phyloP scores from a whole-genome alignment of 1,139 yeast genomes.

The Pichiaceae sp. region DNA sequence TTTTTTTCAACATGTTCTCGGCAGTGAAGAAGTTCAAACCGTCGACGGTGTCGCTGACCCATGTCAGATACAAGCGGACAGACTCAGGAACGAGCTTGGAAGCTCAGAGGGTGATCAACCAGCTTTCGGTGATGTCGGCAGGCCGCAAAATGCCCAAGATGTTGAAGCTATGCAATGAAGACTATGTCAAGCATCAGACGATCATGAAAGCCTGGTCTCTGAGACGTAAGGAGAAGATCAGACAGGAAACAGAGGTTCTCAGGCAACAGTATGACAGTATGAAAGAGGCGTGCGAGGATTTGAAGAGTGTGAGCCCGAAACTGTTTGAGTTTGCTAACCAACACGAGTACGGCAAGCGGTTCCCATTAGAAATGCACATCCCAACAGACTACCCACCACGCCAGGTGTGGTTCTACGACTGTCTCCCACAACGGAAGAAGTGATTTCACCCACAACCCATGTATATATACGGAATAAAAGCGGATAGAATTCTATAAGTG shows the following conservation, averaged over 20 bases:
- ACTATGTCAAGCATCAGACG: conserved; percentile 74
- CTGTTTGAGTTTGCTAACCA: conserved; percentile 45
- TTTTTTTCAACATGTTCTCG: not conserved
- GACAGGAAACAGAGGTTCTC: conserved; percentile 31
- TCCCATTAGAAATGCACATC: conserved; percentile 72
- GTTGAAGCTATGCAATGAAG: conserved; percentile 70
- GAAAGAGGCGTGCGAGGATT: conserved; percentile 64
- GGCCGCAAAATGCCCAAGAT: conserved; percentile 81
- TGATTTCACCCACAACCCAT: conserved; percentile 1
- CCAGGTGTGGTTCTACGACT: conserved; percentile 71
- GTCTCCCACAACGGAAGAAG: conserved; percentile 18
- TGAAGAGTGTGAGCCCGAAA: conserved; percentile 39
- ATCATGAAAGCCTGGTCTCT: conserved; percentile 80
- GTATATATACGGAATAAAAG: not conserved
- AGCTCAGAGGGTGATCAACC: conserved; percentile 40
- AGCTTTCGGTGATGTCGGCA: conserved; percentile 80
- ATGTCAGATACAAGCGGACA: conserved; percentile 30
- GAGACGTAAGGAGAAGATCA: conserved; percentile 41
- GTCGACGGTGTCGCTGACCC: conserved; percentile 6
- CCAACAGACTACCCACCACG: conserved; percentile 93
- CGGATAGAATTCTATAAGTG: not conserved
- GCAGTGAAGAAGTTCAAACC: not conserved
- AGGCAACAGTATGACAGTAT: conserved; percentile 60
- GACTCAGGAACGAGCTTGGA: conserved; percentile 24
- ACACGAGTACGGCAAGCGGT: conserved; percentile 41